phyloP scores from a whole-genome alignment of 2,329 filamentous ascomycete species.

The Penicillium sp. region DNA sequence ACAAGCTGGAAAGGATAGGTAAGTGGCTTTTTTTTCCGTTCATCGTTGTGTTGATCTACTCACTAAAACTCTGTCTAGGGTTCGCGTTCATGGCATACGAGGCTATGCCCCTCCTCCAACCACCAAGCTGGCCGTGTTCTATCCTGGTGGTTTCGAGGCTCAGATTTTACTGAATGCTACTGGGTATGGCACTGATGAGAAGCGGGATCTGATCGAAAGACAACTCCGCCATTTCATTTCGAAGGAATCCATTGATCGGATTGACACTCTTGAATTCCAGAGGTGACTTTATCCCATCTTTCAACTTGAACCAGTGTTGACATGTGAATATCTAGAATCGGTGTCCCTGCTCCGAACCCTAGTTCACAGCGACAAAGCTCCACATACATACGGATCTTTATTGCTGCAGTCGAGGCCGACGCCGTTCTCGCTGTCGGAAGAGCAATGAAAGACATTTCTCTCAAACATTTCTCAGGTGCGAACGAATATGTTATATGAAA shows the following conservation, averaged over 20 bases:
- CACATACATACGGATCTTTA: conserved; percentile 49
- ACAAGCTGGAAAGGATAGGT: conserved; percentile 37
- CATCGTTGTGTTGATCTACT: too few relatives aligned
- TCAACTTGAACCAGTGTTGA: not conserved
- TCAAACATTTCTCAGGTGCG: conserved; percentile 46
- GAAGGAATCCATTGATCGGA: conserved; percentile 41
- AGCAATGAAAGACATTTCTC: conserved; percentile 38
- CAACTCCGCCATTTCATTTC: conserved; percentile 49
- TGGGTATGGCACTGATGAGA: conserved; percentile 51
- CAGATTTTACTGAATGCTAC: conserved; percentile 49
- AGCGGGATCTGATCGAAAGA: conserved; percentile 52
- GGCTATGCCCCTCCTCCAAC: conserved; percentile 51
- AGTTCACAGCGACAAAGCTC: conserved; percentile 44
- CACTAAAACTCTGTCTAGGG: conserved; percentile 25
- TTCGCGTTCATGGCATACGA: conserved; percentile 44
- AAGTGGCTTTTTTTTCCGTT: not conserved
- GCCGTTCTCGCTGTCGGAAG: conserved; percentile 32
- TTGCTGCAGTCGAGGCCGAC: conserved; percentile 36
- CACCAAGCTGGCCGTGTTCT: conserved; percentile 55
- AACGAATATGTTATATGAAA: not conserved
- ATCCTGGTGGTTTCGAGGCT: conserved; percentile 50
- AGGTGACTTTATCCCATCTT: conserved; percentile 25
- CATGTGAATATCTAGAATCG: conserved; percentile 27
- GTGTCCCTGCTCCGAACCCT: conserved; percentile 42
- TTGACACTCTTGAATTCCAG: conserved; percentile 57